A percentile compares a stretch with the other conserved stretches of the same genome.
phyloP scores from a whole-genome alignment of 805 yeast genomes.

The Starmerella vitae region DNA sequence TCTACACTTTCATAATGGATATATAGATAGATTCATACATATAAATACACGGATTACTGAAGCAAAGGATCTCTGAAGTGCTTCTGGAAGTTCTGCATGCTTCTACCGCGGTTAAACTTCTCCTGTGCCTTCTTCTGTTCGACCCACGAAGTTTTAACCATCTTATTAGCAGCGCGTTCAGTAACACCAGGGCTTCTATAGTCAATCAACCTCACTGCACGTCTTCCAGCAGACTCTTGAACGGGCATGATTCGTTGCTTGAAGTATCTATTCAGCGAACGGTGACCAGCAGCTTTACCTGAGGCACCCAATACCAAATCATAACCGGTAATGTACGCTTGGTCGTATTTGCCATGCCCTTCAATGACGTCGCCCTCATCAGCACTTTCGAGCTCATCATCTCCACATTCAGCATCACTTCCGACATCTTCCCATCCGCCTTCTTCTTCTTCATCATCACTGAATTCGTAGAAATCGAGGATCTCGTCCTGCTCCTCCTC shows the following conservation, averaged over 20 bases:
- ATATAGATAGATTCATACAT: too few relatives aligned
- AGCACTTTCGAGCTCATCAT: slow-evolving; percentile 20
- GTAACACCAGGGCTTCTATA: slow-evolving; percentile 38
- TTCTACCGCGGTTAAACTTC: slow-evolving; percentile 38
- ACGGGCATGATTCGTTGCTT: slow-evolving; percentile 49
- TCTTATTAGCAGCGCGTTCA: slow-evolving; percentile 26
- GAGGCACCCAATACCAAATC: slow-evolving; percentile 56
- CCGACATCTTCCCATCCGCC: slow-evolving; percentile 30
- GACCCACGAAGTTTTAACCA: slow-evolving; percentile 50
- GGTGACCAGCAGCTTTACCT: slow-evolving; percentile 70
- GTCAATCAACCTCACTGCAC: slow-evolving; percentile 50
- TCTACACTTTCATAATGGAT: neutral
- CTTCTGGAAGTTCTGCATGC: slow-evolving; percentile 65
- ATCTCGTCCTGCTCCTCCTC: slow-evolving; percentile 64
- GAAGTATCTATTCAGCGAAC: slow-evolving; percentile 57
- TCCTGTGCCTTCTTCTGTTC: slow-evolving; percentile 37
- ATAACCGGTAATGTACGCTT: slow-evolving; percentile 41
- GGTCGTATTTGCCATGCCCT: slow-evolving; percentile 27
- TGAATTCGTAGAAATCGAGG: slow-evolving; percentile 73
- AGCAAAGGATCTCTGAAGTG: slow-evolving; percentile 71
- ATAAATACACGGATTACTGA: slow-evolving; percentile 22
- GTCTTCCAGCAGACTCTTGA: slow-evolving; percentile 45
- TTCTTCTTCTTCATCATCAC: slow-evolving; percentile 38
- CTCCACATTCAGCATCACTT: slow-evolving; percentile 23
- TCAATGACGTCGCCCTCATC: slow-evolving; percentile 11